These are phyloP conservation scores for Pichia sp. DNA, from an alignment of 1,139 yeast genomes.

Conservation along the genomic window DNA sequence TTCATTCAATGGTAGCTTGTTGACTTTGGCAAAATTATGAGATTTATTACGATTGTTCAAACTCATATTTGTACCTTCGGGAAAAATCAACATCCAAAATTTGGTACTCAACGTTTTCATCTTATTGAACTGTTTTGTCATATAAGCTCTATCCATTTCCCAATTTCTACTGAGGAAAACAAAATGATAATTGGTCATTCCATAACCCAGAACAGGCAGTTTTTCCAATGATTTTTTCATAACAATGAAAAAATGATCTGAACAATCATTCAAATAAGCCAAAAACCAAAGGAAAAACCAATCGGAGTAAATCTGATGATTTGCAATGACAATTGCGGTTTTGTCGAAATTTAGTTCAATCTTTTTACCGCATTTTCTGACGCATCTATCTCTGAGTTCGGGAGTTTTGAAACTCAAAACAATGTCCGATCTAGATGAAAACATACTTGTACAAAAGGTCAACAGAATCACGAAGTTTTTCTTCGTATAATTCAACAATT, in stretches of 20 bases:
- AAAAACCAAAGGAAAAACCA: slow-evolving; percentile 94
- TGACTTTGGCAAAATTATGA: slow-evolving; percentile 44
- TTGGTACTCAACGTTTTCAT: slow-evolving; percentile 16
- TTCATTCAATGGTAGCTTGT: slow-evolving; percentile 26
- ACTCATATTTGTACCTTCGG: slow-evolving; percentile 91
- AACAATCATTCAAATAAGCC: slow-evolving; percentile 56
- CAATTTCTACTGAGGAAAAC: slow-evolving; percentile 80
- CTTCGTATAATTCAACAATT: slow-evolving; percentile 38
- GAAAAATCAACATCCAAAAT: slow-evolving; percentile 62
- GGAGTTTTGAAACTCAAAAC: slow-evolving; percentile 33
- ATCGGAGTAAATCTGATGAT: slow-evolving; percentile 91
- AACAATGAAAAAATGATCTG: slow-evolving; percentile 61
- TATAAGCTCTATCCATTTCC: slow-evolving; percentile 58
- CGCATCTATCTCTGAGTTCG: slow-evolving; percentile 15
- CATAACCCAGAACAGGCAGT: slow-evolving; percentile 77
- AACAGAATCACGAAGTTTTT: slow-evolving; percentile 41
- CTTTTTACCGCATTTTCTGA: slow-evolving; percentile 17
- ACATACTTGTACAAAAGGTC: slow-evolving; percentile 32
- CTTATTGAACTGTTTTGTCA: slow-evolving; percentile 47
- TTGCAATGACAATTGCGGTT: slow-evolving; percentile 61
- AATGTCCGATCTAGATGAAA: slow-evolving; percentile 35
- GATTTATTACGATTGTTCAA: slow-evolving; percentile 54
- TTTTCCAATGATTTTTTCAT: slow-evolving; percentile 69
- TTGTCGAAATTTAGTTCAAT: slow-evolving; percentile 29
- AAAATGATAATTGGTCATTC: slow-evolving; percentile 76